Evolutionary conservation across 805 yeast genomes (phyloP).

Genomic region (Candida alai): DNA sequence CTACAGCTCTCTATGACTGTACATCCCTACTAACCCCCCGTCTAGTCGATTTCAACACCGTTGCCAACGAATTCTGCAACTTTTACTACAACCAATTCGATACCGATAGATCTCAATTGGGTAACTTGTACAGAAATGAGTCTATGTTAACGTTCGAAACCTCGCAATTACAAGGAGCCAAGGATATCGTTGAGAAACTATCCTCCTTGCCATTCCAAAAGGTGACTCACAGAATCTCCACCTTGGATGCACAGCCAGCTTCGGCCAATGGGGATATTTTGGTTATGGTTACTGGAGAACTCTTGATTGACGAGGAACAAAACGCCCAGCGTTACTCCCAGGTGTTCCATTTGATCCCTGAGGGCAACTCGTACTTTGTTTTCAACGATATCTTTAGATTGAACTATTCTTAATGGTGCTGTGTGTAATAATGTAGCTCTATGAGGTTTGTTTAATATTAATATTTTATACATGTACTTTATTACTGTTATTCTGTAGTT

Average conservation of each 20-base stretch:
- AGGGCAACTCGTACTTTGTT: slow-evolving; percentile 85
- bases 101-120: slow-evolving; percentile 85
- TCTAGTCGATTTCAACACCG: slow-evolving; percentile 43
- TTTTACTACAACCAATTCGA: slow-evolving; percentile 96
- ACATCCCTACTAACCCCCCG: slow-evolving; percentile 1
- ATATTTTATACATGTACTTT: no score
- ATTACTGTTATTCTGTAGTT: no score
- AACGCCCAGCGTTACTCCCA: slow-evolving; percentile 96
- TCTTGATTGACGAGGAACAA: slow-evolving; percentile 88
- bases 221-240: slow-evolving; percentile 89
- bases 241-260: slow-evolving; percentile 97
- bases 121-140: slow-evolving; percentile 91
- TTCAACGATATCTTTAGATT: slow-evolving; percentile 96
- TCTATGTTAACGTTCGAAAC: slow-evolving; percentile 98
- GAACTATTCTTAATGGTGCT: slow-evolving; percentile 69
- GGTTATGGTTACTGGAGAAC: slow-evolving; percentile 97
- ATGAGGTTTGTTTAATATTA: no score
- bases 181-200: slow-evolving; percentile 88
- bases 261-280: slow-evolving; percentile 88
- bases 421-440: no score
- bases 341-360: slow-evolving; percentile 95
- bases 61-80: slow-evolving; percentile 77
- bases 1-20: no score
- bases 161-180: slow-evolving; percentile 90
- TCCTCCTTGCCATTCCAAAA: slow-evolving; percentile 85